A percentile compares a stretch with the other conserved stretches of the same genome.
Evolutionary conservation across 768 basidiomycete genomes (phyloP).

Genomic region (Calocybe gangraenosa): DNA sequence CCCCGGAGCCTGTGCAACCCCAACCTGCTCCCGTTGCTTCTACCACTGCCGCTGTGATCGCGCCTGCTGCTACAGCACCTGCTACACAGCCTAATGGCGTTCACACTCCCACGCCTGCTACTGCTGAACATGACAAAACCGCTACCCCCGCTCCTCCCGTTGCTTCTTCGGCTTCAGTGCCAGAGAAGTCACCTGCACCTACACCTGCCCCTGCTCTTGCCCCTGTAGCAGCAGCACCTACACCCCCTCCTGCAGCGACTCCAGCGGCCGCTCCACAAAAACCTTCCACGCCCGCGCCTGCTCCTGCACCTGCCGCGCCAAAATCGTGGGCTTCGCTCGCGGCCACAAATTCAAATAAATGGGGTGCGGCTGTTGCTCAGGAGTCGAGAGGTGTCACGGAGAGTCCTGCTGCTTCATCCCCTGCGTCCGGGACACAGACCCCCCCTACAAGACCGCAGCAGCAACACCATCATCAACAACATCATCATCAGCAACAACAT

Average conservation of each 20-base stretch:
- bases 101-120: conserved; percentile 15
- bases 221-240: conserved; percentile 28
- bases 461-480: conserved; percentile 14
- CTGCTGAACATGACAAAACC: conserved; percentile 20
- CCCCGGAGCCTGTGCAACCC: conserved; percentile 27
- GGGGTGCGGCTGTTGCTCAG: conserved; percentile 79
- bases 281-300: conserved; percentile 17
- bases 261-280: too few species aligned
- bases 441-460: conserved; percentile 20
- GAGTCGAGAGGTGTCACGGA: conserved; percentile 77
- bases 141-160: conserved; percentile 28
- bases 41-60: conserved; percentile 18
- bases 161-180: conserved; percentile 1
- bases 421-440: conserved; percentile 25
- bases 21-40: conserved; percentile 19
- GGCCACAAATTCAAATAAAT: conserved; percentile 75
- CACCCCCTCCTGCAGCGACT: conserved; percentile 24
- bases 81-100: conserved; percentile 38
- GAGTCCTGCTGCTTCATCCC: conserved; percentile 32
- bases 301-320: conserved; percentile 40
- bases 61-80: conserved; percentile 10
- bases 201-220: conserved; percentile 21
- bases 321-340: conserved; percentile 91
- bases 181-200: conserved; percentile 13
- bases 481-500: background rate